phyloP scores from a whole-genome alignment of 1,139 yeast genomes.

The Entelexis paramagnoliae region DNA sequence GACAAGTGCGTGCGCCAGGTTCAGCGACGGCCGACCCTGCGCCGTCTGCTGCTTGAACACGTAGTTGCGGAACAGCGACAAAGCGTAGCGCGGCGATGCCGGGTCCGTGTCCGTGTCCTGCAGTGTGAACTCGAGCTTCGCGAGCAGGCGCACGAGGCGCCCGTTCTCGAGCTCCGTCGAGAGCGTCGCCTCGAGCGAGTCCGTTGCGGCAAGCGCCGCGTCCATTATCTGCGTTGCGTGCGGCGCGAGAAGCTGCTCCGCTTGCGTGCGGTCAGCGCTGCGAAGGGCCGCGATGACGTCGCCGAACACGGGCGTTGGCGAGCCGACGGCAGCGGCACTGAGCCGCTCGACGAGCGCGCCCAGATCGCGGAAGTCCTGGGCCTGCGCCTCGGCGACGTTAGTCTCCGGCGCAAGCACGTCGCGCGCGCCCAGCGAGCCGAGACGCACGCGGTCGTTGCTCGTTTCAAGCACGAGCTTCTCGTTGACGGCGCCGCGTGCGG shows the following conservation, averaged over 20 bases:
- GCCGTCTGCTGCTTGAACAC: constrained; percentile 80
- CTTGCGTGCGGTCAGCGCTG: constrained; percentile 6
- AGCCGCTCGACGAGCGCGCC: constrained; percentile 14
- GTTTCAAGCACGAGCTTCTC: constrained; percentile 65
- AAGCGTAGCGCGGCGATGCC: constrained; percentile 63
- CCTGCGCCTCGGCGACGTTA: constrained; percentile 5
- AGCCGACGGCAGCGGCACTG: constrained; percentile 2
- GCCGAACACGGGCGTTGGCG: constrained; percentile 8
- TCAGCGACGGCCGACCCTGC: constrained; percentile 64
- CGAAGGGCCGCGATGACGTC: constrained; percentile 22
- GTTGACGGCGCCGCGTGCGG: constrained; percentile 49
- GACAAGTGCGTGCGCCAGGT: constrained; percentile 69
- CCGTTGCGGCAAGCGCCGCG: constrained; percentile 48
- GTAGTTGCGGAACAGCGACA: constrained; percentile 70
- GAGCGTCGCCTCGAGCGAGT: constrained; percentile 57
- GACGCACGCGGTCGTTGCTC: constrained; percentile 54
- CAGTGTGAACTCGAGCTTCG: constrained; percentile 68
- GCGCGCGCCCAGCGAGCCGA: constrained; percentile 60
- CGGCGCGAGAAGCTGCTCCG: constrained; percentile 23
- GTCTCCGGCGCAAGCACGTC: constrained; percentile 48
- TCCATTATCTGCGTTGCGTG: constrained; percentile 34
- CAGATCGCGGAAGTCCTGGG: constrained; percentile 20
- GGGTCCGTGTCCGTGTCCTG: constrained; percentile 66
- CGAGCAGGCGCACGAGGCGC: constrained; percentile 66
- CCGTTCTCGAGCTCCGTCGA: constrained; percentile 78